Evolutionary conservation across 768 basidiomycete species (phyloP).

Genomic region (Crucibulum laeve): DNA sequence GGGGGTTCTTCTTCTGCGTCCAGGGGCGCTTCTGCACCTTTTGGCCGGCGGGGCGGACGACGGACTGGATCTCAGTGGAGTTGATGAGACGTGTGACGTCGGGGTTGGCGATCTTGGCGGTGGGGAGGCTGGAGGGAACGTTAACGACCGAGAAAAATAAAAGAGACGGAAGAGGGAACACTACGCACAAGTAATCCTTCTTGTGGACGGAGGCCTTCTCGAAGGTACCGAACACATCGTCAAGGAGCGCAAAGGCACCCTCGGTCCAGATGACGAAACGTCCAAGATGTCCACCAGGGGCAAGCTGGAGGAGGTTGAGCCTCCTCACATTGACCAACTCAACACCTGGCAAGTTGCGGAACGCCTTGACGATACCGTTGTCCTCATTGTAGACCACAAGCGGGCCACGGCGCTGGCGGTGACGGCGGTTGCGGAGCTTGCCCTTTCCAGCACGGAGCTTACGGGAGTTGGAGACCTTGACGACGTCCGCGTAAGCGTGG

Average conservation of each 20-base stretch:
- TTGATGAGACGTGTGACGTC: conserved; percentile 98
- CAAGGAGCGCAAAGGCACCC: conserved; percentile 86
- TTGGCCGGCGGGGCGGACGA: conserved; percentile 85
- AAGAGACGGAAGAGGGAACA: not conserved
- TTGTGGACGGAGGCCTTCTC: conserved; percentile 84
- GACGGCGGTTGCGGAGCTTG: conserved; percentile 94
- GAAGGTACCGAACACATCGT: conserved; percentile 93
- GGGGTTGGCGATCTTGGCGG: conserved; percentile 95
- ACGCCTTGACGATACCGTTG: conserved; percentile 95
- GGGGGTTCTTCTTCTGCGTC: conserved; percentile 99
- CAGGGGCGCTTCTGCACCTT: conserved; percentile 89
- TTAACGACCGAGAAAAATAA: not conserved
- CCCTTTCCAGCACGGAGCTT: conserved; percentile 97
- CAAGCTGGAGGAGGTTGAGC: conserved; percentile 97
- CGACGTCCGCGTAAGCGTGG: conserved; percentile 86
- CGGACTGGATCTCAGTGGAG: conserved; percentile 96
- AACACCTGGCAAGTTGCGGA: conserved; percentile 98
- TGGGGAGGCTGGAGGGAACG: conserved; percentile 62
- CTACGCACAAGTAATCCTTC: conserved; percentile 79
- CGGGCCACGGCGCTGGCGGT: conserved; percentile 96
- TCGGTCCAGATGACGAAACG: conserved; percentile 99
- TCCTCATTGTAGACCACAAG: conserved; percentile 97
- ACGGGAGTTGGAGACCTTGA: conserved; percentile 96
- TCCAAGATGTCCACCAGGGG: conserved; percentile 98
- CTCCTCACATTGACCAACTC: conserved; percentile 93